A percentile compares a stretch with the other conserved stretches of the same genome.
These are phyloP conservation scores for Trichoderma semiorbis DNA, from an alignment of 2,329 filamentous ascomycete genomes.

Conservation along the genomic window DNA sequence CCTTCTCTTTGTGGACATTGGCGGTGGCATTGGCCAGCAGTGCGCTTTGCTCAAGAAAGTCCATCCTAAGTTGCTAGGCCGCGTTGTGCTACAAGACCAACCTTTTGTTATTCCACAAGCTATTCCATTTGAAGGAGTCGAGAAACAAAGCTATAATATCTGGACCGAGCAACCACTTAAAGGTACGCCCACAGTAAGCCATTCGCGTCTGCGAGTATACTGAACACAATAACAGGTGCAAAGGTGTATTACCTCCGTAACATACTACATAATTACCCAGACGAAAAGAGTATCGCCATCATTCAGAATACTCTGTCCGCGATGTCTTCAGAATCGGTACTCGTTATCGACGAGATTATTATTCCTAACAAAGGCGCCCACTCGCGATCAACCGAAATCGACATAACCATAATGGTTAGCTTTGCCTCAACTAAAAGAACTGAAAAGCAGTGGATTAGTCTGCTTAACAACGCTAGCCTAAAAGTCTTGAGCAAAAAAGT, in stretches of 20 bases:
- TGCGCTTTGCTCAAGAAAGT: slow-evolving; percentile 18
- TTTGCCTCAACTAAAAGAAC: background rate
- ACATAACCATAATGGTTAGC: background rate
- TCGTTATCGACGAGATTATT: slow-evolving; percentile 28
- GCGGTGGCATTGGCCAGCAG: slow-evolving; percentile 25
- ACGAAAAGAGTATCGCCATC: slow-evolving; percentile 25
- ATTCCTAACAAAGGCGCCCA: slow-evolving; percentile 19
- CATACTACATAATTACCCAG: slow-evolving; percentile 29
- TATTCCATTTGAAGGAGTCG: slow-evolving; percentile 21
- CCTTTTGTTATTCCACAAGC: slow-evolving; percentile 23
- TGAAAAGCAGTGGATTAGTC: background rate
- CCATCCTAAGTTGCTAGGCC: slow-evolving; percentile 15
- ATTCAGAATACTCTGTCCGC: slow-evolving; percentile 21
- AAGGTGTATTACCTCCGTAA: slow-evolving; percentile 29
- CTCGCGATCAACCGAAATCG: background rate
- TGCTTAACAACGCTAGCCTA: background rate
- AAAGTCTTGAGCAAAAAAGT: background rate
- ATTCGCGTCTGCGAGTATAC: background rate
- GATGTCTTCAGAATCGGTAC: slow-evolving; percentile 22
- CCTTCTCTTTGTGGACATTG: slow-evolving; percentile 16
- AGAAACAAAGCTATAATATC: slow-evolving; percentile 26
- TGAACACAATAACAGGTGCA: slow-evolving; percentile 19
- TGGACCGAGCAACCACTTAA: slow-evolving; percentile 26
- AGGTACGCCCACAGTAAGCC: slow-evolving; percentile 13
- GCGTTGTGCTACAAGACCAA: slow-evolving; percentile 26